Percentiles rank a stretch among this genome's conserved stretches.
Conservation (phyloP, 2,329 filamentous ascomycete genomes). For the Mollisiaceae sp. region DNA sequence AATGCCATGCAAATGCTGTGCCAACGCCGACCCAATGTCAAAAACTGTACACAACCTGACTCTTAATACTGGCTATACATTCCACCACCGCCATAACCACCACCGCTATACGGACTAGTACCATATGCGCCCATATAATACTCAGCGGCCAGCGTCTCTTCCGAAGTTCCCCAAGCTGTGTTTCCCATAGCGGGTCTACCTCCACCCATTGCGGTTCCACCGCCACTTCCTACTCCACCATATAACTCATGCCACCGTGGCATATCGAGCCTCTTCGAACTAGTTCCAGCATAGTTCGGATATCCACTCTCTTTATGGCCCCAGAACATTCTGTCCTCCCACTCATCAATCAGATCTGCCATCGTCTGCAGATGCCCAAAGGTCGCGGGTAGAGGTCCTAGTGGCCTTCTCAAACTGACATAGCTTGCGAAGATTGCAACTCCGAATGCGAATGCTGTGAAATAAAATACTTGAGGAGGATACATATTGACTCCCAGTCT, state of each 20-base stretch:
- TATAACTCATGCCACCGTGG: conserved; percentile 16
- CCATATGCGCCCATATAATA: conserved; percentile 11
- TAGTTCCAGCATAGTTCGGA: conserved; percentile 24
- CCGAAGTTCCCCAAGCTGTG: background rate
- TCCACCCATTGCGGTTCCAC: background rate
- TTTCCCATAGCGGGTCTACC: conserved; percentile 1
- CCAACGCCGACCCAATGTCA: background rate
- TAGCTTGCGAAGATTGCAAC: conserved; percentile 39
- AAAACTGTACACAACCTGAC: background rate
- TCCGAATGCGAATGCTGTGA: conserved; percentile 34
- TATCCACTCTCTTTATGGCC: conserved; percentile 16
- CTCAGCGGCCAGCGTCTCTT: conserved; percentile 9
- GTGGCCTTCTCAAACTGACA: conserved; percentile 28
- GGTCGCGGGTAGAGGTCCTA: conserved; percentile 38
- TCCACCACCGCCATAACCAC: conserved; percentile 2
- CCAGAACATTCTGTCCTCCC: conserved; percentile 28
- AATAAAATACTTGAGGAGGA: conserved; percentile 42
- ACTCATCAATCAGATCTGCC: conserved; percentile 43
- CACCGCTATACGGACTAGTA: background rate
- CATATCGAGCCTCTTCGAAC: conserved; percentile 8
- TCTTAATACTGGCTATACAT: conserved; percentile 2
- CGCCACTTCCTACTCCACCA: conserved; percentile 12
- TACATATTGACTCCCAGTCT: conserved; percentile 42
- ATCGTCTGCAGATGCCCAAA: conserved; percentile 45
- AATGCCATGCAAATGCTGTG: background rate